These are phyloP conservation scores for Lecanicillium sp. DNA, from an alignment of 2,329 filamentous ascomycete species.

Conservation along the genomic window DNA sequence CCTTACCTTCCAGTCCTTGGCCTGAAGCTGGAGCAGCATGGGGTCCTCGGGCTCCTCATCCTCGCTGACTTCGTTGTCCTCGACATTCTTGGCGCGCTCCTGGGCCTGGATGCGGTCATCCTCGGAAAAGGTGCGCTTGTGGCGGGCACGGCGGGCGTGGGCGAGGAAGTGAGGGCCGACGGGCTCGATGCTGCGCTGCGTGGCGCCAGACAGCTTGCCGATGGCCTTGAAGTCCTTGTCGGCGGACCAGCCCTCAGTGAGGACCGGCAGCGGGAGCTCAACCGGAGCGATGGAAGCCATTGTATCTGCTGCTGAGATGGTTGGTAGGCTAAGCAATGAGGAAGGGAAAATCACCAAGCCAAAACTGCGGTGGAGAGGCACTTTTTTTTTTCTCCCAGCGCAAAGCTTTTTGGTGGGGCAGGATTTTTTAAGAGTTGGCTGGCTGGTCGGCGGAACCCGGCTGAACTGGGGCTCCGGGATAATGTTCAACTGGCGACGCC, in stretches of 20 bases:
- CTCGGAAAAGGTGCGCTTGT: slow-evolving; percentile 97
- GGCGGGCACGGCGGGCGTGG: slow-evolving; percentile 88
- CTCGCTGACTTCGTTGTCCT: slow-evolving; percentile 83
- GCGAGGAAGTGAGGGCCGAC: slow-evolving; percentile 97
- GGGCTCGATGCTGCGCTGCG: slow-evolving; percentile 85
- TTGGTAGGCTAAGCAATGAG: slow-evolving; percentile 18
- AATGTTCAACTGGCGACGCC: neutral
- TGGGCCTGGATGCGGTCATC: slow-evolving; percentile 97
- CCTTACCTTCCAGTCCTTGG: slow-evolving; percentile 97
- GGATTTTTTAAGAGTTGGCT: slow-evolving; percentile 8
- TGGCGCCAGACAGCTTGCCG: slow-evolving; percentile 67
- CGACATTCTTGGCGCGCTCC: slow-evolving; percentile 90
- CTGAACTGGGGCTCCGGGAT: slow-evolving; percentile 20
- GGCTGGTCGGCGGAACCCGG: slow-evolving; percentile 18
- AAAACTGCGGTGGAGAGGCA: slow-evolving; percentile 15
- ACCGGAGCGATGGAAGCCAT: slow-evolving; percentile 63
- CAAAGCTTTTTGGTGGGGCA: slow-evolving; percentile 11
- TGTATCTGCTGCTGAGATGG: slow-evolving; percentile 16
- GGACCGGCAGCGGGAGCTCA: slow-evolving; percentile 61
- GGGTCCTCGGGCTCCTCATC: slow-evolving; percentile 93
- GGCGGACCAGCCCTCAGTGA: slow-evolving; percentile 74
- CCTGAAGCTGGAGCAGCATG: slow-evolving; percentile 83
- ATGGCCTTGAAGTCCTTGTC: slow-evolving; percentile 91
- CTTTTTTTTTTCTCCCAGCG: slow-evolving; percentile 2
- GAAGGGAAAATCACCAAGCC: slow-evolving; percentile 13